Evolutionary conservation across 148 eudicot species (phyloP).

Genomic region (Fagopyrum homotropicum): DNA sequence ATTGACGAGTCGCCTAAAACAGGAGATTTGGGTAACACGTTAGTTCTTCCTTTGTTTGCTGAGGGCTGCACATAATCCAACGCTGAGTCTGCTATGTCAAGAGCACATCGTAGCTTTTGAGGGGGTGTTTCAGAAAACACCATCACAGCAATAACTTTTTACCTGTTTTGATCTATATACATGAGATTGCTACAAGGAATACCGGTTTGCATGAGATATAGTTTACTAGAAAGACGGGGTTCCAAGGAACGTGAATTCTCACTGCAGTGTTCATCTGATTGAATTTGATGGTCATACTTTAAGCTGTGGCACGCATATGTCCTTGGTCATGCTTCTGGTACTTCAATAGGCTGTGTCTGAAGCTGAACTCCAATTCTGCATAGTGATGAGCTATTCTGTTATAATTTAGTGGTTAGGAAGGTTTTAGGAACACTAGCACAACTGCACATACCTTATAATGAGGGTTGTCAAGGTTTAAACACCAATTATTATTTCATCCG

Average conservation of each 20-base stretch:
- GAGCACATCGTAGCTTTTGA: background rate
- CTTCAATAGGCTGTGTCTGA: conserved; percentile 9
- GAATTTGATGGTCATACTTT: conserved; percentile 10
- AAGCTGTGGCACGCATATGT: background rate
- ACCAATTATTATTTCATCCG: background rate
- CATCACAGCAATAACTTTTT: background rate
- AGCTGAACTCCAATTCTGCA: background rate
- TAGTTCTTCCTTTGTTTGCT: background rate
- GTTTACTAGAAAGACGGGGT: background rate
- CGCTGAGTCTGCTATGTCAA: background rate
- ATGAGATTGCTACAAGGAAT: background rate
- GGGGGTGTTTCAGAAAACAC: background rate
- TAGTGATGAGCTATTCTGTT: background rate
- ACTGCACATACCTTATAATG: background rate
- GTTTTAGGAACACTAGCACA: background rate
- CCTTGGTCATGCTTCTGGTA: background rate
- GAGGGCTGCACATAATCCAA: background rate
- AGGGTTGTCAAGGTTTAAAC: conserved; percentile 4
- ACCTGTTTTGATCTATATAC: background rate
- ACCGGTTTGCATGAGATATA: background rate
- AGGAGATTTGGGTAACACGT: background rate
- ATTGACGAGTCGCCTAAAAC: background rate
- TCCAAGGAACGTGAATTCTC: background rate
- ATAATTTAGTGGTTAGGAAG: background rate
- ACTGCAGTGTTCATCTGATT: background rate